Conservation (phyloP, 2,329 filamentous ascomycete species). For the Venturia asperata region DNA sequence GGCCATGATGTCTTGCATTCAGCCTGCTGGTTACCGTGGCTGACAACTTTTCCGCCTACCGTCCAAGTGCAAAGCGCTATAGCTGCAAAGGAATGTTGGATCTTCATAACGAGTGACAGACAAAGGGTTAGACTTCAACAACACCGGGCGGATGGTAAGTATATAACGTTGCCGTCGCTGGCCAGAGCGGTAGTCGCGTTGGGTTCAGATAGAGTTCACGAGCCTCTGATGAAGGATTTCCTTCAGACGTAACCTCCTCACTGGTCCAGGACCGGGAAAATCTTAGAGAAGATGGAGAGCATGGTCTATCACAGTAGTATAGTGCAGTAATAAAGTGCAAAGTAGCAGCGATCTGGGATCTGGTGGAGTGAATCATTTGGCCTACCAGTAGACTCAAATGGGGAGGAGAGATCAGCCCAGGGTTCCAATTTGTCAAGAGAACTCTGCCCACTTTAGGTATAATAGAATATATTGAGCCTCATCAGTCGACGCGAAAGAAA, state of each 20-base stretch:
- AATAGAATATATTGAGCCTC: not conserved
- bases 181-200: not conserved
- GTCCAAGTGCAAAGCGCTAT: not conserved
- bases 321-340: not conserved
- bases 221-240: not conserved
- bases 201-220: not conserved
- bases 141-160: not conserved
- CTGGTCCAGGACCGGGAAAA: not conserved
- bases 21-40: not conserved
- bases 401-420: not conserved
- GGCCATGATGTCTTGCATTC: constrained; percentile 12
- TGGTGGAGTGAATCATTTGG: not conserved
- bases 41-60: not conserved
- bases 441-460: not conserved
- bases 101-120: constrained; percentile 5
- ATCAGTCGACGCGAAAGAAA: not conserved
- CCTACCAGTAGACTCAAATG: not conserved
- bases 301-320: not conserved
- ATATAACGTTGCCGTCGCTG: not conserved
- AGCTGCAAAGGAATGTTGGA: not conserved
- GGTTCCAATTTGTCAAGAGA: not conserved
- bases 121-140: not conserved
- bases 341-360: not conserved
- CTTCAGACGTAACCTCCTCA: not conserved
- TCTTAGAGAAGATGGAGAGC: not conserved